These are phyloP conservation scores for Drosera spatulata DNA, from an alignment of 179 eudicot species.

Conservation along the genomic window DNA sequence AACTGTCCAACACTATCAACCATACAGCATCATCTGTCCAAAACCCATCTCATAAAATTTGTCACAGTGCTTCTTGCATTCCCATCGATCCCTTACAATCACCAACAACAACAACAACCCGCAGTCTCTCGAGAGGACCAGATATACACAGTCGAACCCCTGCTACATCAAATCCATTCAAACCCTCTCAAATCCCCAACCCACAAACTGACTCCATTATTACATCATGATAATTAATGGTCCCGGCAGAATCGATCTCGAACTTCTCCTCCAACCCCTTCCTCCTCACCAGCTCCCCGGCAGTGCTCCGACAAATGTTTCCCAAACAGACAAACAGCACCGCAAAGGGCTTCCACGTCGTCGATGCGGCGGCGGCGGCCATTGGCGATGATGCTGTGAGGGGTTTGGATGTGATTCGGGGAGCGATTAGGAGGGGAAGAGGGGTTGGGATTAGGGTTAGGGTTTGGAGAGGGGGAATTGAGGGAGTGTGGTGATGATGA, in stretches of 20 bases:
- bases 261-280: conserved; percentile 59
- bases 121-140: background rate
- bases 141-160: background rate
- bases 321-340: conserved; percentile 91
- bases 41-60: too few species aligned
- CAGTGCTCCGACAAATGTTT: conserved; percentile 93
- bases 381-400: conserved; percentile 17
- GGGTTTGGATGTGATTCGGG: too few species aligned
- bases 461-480: too few species aligned
- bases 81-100: too few species aligned
- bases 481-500: too few species aligned
- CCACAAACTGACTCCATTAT: background rate
- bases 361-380: conserved; percentile 37
- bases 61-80: too few species aligned
- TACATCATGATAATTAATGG: conserved; percentile 83
- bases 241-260: conserved; percentile 87
- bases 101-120: too few species aligned
- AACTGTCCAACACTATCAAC: too few species aligned
- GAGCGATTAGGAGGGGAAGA: too few species aligned
- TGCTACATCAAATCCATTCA: background rate
- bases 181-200: too few species aligned
- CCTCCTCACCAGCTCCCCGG: conserved; percentile 57
- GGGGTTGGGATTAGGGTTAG: too few species aligned
- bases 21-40: too few species aligned
- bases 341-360: conserved; percentile 46